Base-by-base conservation (phyloP, 1,284 basidiomycete species). In the Puccinia horiana region DNA sequence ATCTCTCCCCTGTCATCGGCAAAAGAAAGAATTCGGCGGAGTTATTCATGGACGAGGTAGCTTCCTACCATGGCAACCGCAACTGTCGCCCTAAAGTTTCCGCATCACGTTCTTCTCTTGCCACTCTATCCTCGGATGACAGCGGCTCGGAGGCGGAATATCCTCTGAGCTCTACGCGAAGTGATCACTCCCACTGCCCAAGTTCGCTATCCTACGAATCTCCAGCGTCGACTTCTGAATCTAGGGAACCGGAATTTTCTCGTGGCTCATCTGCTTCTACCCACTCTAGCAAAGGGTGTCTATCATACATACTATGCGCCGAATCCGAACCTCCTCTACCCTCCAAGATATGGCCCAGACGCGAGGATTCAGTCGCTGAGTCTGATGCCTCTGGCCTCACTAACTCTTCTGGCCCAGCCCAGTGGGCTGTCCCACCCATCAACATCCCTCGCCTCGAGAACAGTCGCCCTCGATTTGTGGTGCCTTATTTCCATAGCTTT, bases 401-500 rank as follows among this genome's bases (percentile, higher is more conserved):
- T 23, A 52, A 32, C 52, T 54, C 16, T 29, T 44, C 73, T n/a
- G 4, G 37, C 29, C 54, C 73, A 9, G 4, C n/a, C 14, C n/a
- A 61, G n/a, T 75, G 73, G 73, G n/a, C 49, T 29, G 14, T 61
- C 16, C 54, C 73, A 3, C 54, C 73, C 23, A 42, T 75, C 52
- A 58, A 42, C n/a, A 61, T 75, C 35, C 73, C 73, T 23, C 73
- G 73, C 0, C 58, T 42, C n/a, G 18, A 26, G 9, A 56, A 75
- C 40, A 14, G 14, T 26, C 54, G 26, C 26, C 37, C 54, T 3
- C 49, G 73, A 26, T 75, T 75, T 44, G 54, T 35, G 18, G 61
- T 75, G 12, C 73, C 73, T 20, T 75, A 54, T 20, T 75, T 75
- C n/a, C 54, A 52, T 32, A 75, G 73, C 54, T 75, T 75, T 37